Evolutionary conservation across 768 basidiomycete genomes (phyloP).

Genomic region (Collybia sordida): DNA sequence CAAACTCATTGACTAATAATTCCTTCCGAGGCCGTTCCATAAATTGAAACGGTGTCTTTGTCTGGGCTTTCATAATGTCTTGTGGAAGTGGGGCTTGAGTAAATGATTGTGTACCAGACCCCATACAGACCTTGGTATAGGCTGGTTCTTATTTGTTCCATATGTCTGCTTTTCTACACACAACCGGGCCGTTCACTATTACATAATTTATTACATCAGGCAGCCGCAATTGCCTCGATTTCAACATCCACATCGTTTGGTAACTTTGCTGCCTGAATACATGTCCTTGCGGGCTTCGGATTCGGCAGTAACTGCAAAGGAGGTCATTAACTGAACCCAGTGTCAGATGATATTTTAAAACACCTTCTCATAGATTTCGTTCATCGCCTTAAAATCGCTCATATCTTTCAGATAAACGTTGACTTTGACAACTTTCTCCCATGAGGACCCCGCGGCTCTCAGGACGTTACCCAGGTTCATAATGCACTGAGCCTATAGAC

Average conservation of each 20-base stretch:
- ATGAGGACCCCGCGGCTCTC: constrained; percentile 52
- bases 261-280: constrained; percentile 70
- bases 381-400: constrained; percentile 56
- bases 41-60: constrained; percentile 43
- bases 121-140: too few relatives aligned
- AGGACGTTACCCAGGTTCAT: constrained; percentile 54
- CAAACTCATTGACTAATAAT: constrained; percentile 51
- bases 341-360: background rate
- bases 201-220: constrained; percentile 11
- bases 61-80: constrained; percentile 31
- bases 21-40: constrained; percentile 44
- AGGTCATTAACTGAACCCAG: background rate
- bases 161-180: too few relatives aligned
- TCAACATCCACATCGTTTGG: constrained; percentile 73
- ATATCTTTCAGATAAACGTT: constrained; percentile 65
- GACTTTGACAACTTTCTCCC: constrained; percentile 57
- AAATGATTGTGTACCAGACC: too few relatives aligned
- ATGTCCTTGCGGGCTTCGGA: constrained; percentile 72
- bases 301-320: constrained; percentile 37
- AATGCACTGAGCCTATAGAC: constrained; percentile 52
- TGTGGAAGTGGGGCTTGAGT: background rate
- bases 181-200: too few relatives aligned
- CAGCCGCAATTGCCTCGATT: constrained; percentile 66
- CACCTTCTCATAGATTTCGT: constrained; percentile 57
- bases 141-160: too few relatives aligned